Conservation (phyloP, 202 grass and related monocot species). For the Eragrostis tef region DNA sequence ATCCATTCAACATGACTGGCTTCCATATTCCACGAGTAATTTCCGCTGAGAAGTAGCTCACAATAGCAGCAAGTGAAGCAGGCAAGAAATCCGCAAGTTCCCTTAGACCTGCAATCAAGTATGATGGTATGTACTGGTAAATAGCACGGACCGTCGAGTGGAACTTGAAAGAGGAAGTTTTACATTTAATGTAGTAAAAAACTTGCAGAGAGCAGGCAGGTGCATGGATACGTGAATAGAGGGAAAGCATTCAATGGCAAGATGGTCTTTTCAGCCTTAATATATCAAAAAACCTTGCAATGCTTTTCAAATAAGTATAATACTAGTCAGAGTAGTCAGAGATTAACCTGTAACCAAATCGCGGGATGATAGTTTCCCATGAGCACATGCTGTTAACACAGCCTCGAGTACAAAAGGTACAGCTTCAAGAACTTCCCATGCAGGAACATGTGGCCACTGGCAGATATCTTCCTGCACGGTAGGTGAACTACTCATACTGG, state of each 20-base stretch:
- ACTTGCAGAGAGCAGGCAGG: too few relatives aligned
- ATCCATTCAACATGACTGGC: slow-evolving; percentile 81
- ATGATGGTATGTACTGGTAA: slow-evolving; percentile 32
- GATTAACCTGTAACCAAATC: slow-evolving; percentile 80
- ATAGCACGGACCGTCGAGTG: neutral
- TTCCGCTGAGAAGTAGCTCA: slow-evolving; percentile 82
- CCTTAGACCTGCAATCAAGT: slow-evolving; percentile 65
- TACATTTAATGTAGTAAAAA: neutral
- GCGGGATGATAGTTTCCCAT: slow-evolving; percentile 80
- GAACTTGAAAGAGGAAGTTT: slow-evolving; percentile 4
- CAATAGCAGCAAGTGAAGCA: slow-evolving; percentile 76
- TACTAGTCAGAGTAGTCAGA: neutral
- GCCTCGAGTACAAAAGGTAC: slow-evolving; percentile 88
- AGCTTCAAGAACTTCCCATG: slow-evolving; percentile 89
- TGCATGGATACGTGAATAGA: neutral
- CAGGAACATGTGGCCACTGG: slow-evolving; percentile 56
- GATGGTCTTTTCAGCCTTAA: too few relatives aligned
- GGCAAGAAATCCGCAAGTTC: slow-evolving; percentile 82
- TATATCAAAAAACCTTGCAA: too few relatives aligned
- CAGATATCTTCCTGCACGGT: slow-evolving; percentile 51
- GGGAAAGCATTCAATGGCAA: too few relatives aligned
- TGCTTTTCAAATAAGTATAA: too few relatives aligned
- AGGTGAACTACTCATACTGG: slow-evolving; percentile 53
- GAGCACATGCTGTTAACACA: slow-evolving; percentile 74
- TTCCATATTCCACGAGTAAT: slow-evolving; percentile 91